Evolutionary conservation across 768 basidiomycete genomes (phyloP), one percentile per base, ranked within the genome.

Genomic region (Lactarius hatsudake): DNA sequence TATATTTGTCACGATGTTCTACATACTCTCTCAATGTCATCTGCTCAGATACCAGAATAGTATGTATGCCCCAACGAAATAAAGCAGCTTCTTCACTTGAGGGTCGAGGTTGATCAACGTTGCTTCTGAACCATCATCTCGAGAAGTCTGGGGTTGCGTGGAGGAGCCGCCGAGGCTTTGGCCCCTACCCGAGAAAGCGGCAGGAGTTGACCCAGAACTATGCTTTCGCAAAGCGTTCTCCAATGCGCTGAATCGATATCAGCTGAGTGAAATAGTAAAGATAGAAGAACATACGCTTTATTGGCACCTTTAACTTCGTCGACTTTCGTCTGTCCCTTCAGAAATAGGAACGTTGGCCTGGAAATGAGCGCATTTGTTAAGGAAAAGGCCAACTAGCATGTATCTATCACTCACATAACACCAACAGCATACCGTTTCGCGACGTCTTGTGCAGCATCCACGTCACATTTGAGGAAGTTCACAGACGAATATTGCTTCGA

Each of bases 341-440:
- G 72, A 75, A 94, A 92, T 40, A 94, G 74, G 69, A 94, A 94
- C 0, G 93, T 93, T 2, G 93, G 93, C 93, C 91, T 93, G 62
- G 15, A 32, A 13, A 30, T 5, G 17, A n/a, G 26, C 26, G 61
- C 23, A 32, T 15, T 55, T 30, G 34, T 26, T 48, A 20, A 17
- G 26, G 28, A n/a, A 51, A 42, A 34, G 18, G 38, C 13, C 53
- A 60, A 43, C n/a, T 34, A n/a, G 5, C 8, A 42, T 5, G 59
- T 43, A 38, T 15, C 69, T 64, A 34, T 42, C 17, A 72, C 85
- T 72, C 70, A 90, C 92, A 95, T 94, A 0, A 91, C 91, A 30
- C 85, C 78, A 66, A 95, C 81, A 5, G 76, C 76, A 74, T 92
- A 91, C 51, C 77, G 59, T 36, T 78, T 73, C 9, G 93, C 86